These are phyloP conservation scores for Rhizopogon vinicolor DNA, from an alignment of 768 basidiomycete genomes.

Conservation along the genomic window DNA sequence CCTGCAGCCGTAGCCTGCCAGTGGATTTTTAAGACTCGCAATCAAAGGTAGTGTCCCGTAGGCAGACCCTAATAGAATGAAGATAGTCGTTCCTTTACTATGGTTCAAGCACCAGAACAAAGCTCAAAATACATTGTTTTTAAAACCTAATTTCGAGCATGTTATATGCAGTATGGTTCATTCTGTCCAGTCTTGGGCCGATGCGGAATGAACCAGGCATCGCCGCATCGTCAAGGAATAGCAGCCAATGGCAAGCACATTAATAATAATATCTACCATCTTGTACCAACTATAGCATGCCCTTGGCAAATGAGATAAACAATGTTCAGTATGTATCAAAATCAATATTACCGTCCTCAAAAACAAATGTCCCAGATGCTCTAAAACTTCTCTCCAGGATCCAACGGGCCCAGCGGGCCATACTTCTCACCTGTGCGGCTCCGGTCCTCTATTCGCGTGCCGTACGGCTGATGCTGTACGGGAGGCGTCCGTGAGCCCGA, in stretches of 20 bases:
- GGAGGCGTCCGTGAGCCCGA: conserved; percentile 20
- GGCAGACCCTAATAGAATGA: too few species aligned
- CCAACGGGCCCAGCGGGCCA: conserved; percentile 55
- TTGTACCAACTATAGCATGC: background rate
- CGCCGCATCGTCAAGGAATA: background rate
- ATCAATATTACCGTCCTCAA: conserved; percentile 15
- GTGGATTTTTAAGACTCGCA: too few species aligned
- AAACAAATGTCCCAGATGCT: background rate
- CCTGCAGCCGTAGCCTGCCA: too few species aligned
- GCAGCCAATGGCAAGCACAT: background rate
- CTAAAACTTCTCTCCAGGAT: conserved; percentile 53
- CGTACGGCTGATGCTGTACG: conserved; percentile 30
- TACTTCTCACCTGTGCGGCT: conserved; percentile 34
- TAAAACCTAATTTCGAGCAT: too few species aligned
- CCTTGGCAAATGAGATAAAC: conserved; percentile 10
- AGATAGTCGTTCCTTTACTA: too few species aligned
- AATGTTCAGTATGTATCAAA: conserved; percentile 18
- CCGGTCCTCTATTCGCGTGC: conserved; percentile 32
- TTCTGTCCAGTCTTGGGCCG: too few species aligned
- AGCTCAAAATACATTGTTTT: too few species aligned
- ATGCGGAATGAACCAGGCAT: too few species aligned
- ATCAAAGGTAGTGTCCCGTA: too few species aligned
- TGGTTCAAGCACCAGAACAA: too few species aligned
- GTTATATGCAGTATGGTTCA: too few species aligned
- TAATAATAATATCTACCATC: background rate